Evolutionary conservation across 345 rosid genomes (phyloP).

Genomic region (Leavenworthia alabamica): DNA sequence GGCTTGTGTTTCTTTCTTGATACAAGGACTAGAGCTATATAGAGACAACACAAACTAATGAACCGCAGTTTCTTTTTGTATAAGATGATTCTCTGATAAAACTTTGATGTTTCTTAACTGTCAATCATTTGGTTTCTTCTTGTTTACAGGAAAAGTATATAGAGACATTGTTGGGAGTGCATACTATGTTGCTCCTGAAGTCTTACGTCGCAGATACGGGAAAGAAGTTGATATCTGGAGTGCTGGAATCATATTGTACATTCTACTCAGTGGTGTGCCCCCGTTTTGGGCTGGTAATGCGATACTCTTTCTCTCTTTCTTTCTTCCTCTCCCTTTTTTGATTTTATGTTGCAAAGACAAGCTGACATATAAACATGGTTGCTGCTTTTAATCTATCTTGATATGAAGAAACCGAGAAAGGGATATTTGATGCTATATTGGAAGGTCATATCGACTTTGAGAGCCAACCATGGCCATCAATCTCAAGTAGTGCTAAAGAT

Average conservation of each 20-base stretch:
- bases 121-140: constrained; percentile 10
- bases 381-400: not conserved
- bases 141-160: constrained; percentile 52
- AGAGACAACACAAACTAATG: no score
- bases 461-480: constrained; percentile 78
- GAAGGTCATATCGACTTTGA: constrained; percentile 79
- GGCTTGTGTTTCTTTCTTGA: not conserved
- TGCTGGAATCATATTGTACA: constrained; percentile 73
- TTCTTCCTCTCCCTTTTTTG: not conserved
- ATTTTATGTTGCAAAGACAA: not conserved
- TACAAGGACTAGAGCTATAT: not conserved
- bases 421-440: constrained; percentile 73
- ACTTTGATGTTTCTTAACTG: not conserved
- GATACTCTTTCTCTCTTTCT: not conserved
- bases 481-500: constrained; percentile 88
- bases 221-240: constrained; percentile 82
- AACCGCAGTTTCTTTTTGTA: no score
- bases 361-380: not conserved
- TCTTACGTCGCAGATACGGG: constrained; percentile 61
- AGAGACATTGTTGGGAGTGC: constrained; percentile 75
- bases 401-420: constrained; percentile 69
- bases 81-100: constrained; percentile 3
- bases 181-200: constrained; percentile 63
- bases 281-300: constrained; percentile 81
- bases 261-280: constrained; percentile 86